Conservation (phyloP, 176 grass and related monocot genomes). For the Sorghum bicolor region DNA sequence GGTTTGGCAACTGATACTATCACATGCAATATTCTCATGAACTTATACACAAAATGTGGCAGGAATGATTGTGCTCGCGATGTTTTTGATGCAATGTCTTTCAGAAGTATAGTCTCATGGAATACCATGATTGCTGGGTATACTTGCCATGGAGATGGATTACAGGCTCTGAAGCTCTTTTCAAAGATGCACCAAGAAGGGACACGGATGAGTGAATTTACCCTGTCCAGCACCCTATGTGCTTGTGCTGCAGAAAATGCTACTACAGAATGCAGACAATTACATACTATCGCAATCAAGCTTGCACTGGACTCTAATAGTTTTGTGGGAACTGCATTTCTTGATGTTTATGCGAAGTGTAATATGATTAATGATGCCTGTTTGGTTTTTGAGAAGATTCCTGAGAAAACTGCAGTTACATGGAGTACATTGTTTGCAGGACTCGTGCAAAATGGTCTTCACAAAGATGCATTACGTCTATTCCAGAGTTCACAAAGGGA, state of each 20-base stretch:
- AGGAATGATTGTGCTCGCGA: conserved; percentile 36
- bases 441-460: conserved; percentile 62
- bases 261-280: conserved; percentile 48
- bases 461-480: conserved; percentile 47
- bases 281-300: conserved; percentile 52
- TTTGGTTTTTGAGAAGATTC: conserved; percentile 57
- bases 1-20: conserved; percentile 51
- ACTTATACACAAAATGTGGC: conserved; percentile 58
- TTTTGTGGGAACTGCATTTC: conserved; percentile 61
- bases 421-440: conserved; percentile 64
- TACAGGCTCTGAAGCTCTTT: conserved; percentile 54
- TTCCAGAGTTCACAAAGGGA: conserved; percentile 40
- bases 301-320: conserved; percentile 50
- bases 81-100: conserved; percentile 56
- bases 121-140: conserved; percentile 75
- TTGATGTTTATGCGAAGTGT: conserved; percentile 68
- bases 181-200: conserved; percentile 55
- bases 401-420: conserved; percentile 61
- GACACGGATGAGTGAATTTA: conserved; percentile 54
- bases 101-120: conserved; percentile 59
- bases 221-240: conserved; percentile 56
- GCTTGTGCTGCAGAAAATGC: conserved; percentile 58
- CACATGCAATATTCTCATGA: conserved; percentile 67
- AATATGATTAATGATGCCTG: conserved; percentile 54
- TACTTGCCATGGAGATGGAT: conserved; percentile 37